phyloP scores from a whole-genome alignment of 1,139 yeast species.

The Torulaspora pretoriensis region DNA sequence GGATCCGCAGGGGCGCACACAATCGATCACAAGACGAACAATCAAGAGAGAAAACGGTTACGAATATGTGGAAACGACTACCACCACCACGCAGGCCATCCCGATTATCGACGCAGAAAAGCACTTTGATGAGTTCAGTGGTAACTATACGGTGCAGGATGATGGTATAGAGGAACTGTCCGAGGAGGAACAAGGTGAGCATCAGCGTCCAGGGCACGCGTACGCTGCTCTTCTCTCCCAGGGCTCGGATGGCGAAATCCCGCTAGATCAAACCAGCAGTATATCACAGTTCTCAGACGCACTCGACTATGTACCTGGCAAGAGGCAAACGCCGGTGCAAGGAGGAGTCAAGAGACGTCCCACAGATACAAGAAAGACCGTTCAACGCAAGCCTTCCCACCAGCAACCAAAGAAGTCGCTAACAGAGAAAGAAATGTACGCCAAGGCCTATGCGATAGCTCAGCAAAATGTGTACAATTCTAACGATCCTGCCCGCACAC shows the following conservation, averaged over 20 bases:
- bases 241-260: constrained; percentile 14
- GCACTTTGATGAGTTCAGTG: constrained; percentile 35
- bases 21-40: constrained; percentile 33
- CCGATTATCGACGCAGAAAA: constrained; percentile 20
- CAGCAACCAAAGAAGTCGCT: constrained; percentile 12
- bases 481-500: constrained; percentile 12
- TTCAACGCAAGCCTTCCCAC: constrained; percentile 1
- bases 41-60: constrained; percentile 32
- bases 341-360: neutral
- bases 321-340: constrained; percentile 7
- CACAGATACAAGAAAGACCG: neutral
- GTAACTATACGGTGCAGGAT: constrained; percentile 23
- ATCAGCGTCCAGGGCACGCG: constrained; percentile 10
- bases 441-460: constrained; percentile 37
- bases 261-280: constrained; percentile 27
- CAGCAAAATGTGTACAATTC: constrained; percentile 22
- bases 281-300: constrained; percentile 33
- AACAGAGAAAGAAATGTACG: constrained; percentile 37
- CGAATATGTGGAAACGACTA: constrained; percentile 35
- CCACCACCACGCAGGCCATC: constrained; percentile 28
- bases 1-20: constrained; percentile 34
- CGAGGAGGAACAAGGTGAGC: constrained; percentile 8
- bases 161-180: constrained; percentile 14
- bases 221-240: constrained; percentile 10
- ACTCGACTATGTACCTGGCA: constrained; percentile 21